A percentile compares a stretch with the other conserved stretches of the same genome.
These are phyloP conservation scores for Entophlyctis luteolus DNA, from an alignment of 192 early-diverging fungal genomes.

Conservation along the genomic window DNA sequence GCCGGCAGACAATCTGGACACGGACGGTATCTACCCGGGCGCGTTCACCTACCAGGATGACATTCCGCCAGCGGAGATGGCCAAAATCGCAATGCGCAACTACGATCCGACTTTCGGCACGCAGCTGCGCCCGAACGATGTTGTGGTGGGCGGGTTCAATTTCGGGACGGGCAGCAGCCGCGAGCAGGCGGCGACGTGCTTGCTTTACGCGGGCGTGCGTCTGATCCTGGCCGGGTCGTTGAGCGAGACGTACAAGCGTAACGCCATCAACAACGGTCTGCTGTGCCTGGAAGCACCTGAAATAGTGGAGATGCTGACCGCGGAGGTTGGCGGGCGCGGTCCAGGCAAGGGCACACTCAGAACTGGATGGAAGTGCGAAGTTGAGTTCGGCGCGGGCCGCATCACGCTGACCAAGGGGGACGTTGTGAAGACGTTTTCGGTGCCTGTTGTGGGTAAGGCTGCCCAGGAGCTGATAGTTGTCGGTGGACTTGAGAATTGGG, in stretches of 20 bases:
- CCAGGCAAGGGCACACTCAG: slow-evolving; percentile 51
- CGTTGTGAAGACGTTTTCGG: slow-evolving; percentile 34
- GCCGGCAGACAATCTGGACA: slow-evolving; percentile 93
- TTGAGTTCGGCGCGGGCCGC: slow-evolving; percentile 70
- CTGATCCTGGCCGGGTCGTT: slow-evolving; percentile 88
- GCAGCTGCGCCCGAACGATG: slow-evolving; percentile 54
- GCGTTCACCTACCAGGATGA: slow-evolving; percentile 99
- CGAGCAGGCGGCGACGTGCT: slow-evolving; percentile 95
- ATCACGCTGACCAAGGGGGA: slow-evolving; percentile 48
- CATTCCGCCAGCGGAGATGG: slow-evolving; percentile 84
- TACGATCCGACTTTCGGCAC: slow-evolving; percentile 85
- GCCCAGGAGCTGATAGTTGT: slow-evolving; percentile 96
- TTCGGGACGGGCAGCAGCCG: slow-evolving; percentile 97
- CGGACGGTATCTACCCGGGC: slow-evolving; percentile 97
- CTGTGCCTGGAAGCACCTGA: slow-evolving; percentile 82
- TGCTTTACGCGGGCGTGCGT: slow-evolving; percentile 80
- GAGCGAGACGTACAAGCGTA: slow-evolving; percentile 98
- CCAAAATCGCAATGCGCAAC: slow-evolving; percentile 96
- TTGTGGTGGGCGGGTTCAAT: slow-evolving; percentile 90
- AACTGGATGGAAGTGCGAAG: slow-evolving; percentile 68
- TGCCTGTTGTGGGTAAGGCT: slow-evolving; percentile 77
- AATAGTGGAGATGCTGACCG: slow-evolving; percentile 71
- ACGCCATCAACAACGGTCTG: slow-evolving; percentile 97
- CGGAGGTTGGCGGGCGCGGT: slow-evolving; percentile 17
- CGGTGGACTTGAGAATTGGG: slow-evolving; percentile 94